Conservation (phyloP, 2,329 filamentous ascomycete species). For the Cephalotrichum gorgonifer region DNA sequence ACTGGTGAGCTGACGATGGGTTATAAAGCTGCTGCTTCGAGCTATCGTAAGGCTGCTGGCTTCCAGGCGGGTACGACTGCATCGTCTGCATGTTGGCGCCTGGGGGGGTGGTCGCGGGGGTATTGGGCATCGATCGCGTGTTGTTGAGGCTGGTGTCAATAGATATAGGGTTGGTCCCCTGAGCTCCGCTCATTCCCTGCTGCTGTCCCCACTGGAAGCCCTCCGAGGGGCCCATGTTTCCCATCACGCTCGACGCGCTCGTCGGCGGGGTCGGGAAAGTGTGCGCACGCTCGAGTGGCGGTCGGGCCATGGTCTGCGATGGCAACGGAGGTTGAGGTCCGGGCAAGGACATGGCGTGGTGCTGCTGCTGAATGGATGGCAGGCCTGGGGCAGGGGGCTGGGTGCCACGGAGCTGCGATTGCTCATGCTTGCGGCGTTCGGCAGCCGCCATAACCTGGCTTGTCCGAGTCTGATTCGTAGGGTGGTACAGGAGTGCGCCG, state of each 20-base stretch:
- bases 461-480: constrained; percentile 72
- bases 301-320: constrained; percentile 65
- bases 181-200: constrained; percentile 14
- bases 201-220: constrained; percentile 68
- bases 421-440: constrained; percentile 65
- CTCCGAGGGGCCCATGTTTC: constrained; percentile 61
- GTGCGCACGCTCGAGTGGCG: constrained; percentile 72
- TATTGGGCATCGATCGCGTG: constrained; percentile 77
- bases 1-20: constrained; percentile 56
- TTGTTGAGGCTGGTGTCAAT: constrained; percentile 74
- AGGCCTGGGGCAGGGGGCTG: constrained; percentile 42
- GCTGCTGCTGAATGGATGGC: constrained; percentile 59
- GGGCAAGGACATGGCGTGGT: constrained; percentile 47
- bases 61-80: constrained; percentile 61
- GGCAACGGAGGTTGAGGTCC: constrained; percentile 44
- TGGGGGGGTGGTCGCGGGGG: constrained; percentile 84
- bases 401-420: constrained; percentile 52
- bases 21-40: constrained; percentile 72
- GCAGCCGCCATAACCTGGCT: constrained; percentile 81
- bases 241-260: constrained; percentile 78
- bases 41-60: constrained; percentile 60
- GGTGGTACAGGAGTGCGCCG: constrained; percentile 84
- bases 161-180: constrained; percentile 60
- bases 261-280: constrained; percentile 92
- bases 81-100: constrained; percentile 67